Evolutionary conservation across 176 grass and related monocot species (phyloP), one percentile per base, ranked within the genome.

Genomic region (Luzula sylvatica): DNA sequence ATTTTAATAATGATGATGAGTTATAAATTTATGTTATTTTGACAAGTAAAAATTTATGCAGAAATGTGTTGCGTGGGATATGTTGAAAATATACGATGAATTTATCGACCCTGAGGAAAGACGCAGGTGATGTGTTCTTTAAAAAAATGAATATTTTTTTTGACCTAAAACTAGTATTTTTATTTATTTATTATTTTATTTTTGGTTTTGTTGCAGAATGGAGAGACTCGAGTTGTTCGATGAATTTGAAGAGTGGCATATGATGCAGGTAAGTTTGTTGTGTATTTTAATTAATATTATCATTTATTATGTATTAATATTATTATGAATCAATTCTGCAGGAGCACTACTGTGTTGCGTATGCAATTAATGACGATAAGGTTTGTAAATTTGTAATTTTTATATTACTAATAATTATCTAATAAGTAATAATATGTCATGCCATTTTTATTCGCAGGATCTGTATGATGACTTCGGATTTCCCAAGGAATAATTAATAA

Each of bases 181-280:
- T n/a, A n/a, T n/a, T n/a, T n/a, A n/a, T n/a, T 11, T 58, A 38
- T 48, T 24, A 56, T 53, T 58, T 52, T n/a, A 23, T 67, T 52
- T 48, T 42, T 24, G n/a, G n/a, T 66, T 67, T 68, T 3, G 28
- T 46, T 82, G 52, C 74, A 96, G 90, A 52, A 89, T 89, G 52
- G 90, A 96, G 63, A 78, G 77, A 8, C 49, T 96, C 39, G 90
- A 96, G 18, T 53, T 96, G 71, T 96, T 96, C 76, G 84, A 96
- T 56, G 90, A 96, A 55, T 96, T 96, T 65, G 90, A 96, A 71
- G 90, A 96, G 55, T 96, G 84, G 90, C 45, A 96, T 72, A 89
- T 96, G 90, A 89, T 96, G 90, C 90, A 89, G 84, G 90, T 79
- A 82, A 78, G 77, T 55, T 3, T 59, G 11, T 3, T 52, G n/a